Base-by-base conservation (phyloP, 2,329 filamentous ascomycete genomes). In the Ophiostoma himal-ulmi region DNA sequence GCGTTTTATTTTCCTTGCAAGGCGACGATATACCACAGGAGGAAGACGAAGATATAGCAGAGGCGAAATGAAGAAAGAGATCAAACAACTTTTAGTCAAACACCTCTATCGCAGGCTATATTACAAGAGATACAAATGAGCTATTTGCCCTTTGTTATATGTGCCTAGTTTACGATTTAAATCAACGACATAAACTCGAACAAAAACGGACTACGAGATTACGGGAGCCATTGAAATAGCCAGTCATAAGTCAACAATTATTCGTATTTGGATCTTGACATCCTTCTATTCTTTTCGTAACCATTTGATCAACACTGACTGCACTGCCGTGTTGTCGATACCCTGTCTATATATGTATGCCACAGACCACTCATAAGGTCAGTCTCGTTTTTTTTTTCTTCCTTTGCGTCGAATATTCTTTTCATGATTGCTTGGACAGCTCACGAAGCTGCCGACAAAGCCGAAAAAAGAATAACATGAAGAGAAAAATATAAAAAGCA, bases 231-330 rank as follows among this genome's bases (percentile, higher is more conserved):
- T 2, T 30, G 30, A 30, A 2, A 30, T 2, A 30, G 39, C 39
- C 10, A 17, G 14, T 30, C 57, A 34, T 11, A 60, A 17, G 52
- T 20, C 13, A 65, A 52, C n/a, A 36, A 0, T 30, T 70, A 20
- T 70, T 44, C 39, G 20, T 67, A 69, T 44, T 70, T 68, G 64
- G 48, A 70, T 70, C 36, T 70, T 68, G 69, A 30, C 64, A 67
- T 60, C 65, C 69, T 67, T 62, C 36, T 67, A 67, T 68, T 70
- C 65, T 70, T 68, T 48, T 44, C 26, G 52, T 39, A 44, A 54
- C 52, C 34, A 5, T 66, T 22, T 70, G 62, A 70, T 66, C 44
- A 41, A 57, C 41, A 54, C 62, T 64, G 44, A 57, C 44, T 20
- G 44, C n/a, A 26, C 52, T 20, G 57, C 26, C 57, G 57, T 62